Evolutionary conservation across 352 stramenopile genomes (phyloP), one percentile per base, ranked within the genome.

Genomic region (Aphanomyces astaci): DNA sequence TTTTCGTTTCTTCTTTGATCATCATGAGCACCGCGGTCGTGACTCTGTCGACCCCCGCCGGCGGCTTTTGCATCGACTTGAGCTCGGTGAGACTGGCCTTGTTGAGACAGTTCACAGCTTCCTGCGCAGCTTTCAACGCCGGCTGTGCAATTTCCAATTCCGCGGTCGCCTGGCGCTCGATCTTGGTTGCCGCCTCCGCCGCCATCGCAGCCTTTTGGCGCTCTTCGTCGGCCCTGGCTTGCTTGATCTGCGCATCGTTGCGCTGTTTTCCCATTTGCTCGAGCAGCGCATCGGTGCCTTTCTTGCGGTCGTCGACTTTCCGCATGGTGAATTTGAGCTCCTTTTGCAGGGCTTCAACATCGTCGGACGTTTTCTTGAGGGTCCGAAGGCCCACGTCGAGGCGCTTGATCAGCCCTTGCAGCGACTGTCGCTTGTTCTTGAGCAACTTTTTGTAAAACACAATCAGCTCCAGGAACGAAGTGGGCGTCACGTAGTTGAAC

Each of bases 401-500:
- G 0, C 90, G 79, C 30, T 86, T 78, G 54, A 96, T 93, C 48
- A 88, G 88, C 1, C 75, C 66, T 2, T 63, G 71, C 39, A 91
- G 76, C 1, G 78, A 76, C 0, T 71, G 60, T n/a, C 86, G 84
- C 32, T 94, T 90, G 10, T 54, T 33, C 17, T 65, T 62, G 3
- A 97, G 59, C 2, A 97, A 74, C 19, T 73, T 81, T 40, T 92
- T 94, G 64, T 97, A 98, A 55, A 98, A 97, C 7, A 81, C 77
- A 66, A 98, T 97, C 0, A 97, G 72, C 70, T 98, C 92, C 17
- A 98, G 70, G 57, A 97, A 97, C 1, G 81, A 96, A 33, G 93
- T 97, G 1, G 92, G 92, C 0, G 91, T 98, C 52, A 95, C 91
- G 72, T 98, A 98, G 71, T 97, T 97, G 71, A 87, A 92, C 9